phyloP scores from a whole-genome alignment of 2,329 filamentous ascomycete genomes.

The Arthrobotrys pseudoclavata region DNA sequence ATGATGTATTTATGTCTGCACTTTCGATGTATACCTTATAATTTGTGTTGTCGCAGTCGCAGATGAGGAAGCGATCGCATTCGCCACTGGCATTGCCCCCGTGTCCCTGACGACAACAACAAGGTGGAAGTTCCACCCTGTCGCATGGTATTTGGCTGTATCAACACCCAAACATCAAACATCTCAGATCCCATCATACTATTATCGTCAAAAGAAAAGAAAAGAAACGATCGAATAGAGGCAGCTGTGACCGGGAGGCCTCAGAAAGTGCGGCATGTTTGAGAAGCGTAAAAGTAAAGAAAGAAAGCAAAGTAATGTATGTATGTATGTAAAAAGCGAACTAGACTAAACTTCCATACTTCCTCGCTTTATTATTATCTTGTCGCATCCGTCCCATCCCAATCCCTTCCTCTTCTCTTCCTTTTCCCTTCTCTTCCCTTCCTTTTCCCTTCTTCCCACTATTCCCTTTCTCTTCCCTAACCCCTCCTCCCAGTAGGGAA shows the following conservation, averaged over 20 bases:
- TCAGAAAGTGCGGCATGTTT: constrained; percentile 12
- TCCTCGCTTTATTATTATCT: constrained; percentile 58
- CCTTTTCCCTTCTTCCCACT: constrained; percentile 35
- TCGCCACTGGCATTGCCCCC: neutral
- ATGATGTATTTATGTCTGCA: neutral
- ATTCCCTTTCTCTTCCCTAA: neutral
- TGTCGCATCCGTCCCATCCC: constrained; percentile 50
- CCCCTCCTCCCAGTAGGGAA: neutral
- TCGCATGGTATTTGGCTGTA: too few relatives aligned
- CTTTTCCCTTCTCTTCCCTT: constrained; percentile 47
- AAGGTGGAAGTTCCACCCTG: too few relatives aligned
- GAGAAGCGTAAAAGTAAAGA: neutral
- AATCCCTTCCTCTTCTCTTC: constrained; percentile 57
- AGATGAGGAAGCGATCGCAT: constrained; percentile 3
- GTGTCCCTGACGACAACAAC: constrained; percentile 41
- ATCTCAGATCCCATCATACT: neutral
- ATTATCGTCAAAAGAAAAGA: neutral
- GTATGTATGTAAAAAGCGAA: neutral
- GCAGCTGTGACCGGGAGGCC: neutral
- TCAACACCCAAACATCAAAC: too few relatives aligned
- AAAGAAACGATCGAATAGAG: neutral
- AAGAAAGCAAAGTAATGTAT: neutral
- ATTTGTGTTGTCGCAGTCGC: constrained; percentile 21
- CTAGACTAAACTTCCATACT: constrained; percentile 24
- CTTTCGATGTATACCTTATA: neutral